Conservation (phyloP, 768 basidiomycete species). For the Strobilomyces confusus region DNA sequence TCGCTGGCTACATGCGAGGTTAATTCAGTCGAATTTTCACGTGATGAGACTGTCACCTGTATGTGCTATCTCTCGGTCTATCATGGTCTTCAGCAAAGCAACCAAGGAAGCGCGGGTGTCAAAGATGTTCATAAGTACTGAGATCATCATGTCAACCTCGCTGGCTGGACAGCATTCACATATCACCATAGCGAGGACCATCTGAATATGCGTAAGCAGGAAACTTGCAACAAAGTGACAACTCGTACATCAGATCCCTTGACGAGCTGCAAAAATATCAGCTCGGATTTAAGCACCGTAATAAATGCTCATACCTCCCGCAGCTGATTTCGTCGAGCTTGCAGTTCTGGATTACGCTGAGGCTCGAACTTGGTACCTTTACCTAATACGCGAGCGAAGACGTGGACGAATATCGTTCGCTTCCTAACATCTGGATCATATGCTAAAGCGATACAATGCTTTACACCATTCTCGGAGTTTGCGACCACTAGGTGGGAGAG, state of each 20-base stretch:
- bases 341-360: slow-evolving; percentile 46
- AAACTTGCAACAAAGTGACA: background rate
- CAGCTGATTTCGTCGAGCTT: slow-evolving; percentile 48
- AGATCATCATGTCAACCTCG: slow-evolving; percentile 82
- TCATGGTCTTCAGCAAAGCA: slow-evolving; percentile 73
- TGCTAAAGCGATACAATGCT: slow-evolving; percentile 78
- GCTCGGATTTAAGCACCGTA: background rate
- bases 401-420: slow-evolving; percentile 77
- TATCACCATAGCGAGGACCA: slow-evolving; percentile 78
- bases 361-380: slow-evolving; percentile 77
- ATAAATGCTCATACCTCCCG: slow-evolving; percentile 47
- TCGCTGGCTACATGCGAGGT: slow-evolving; percentile 57
- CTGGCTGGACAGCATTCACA: slow-evolving; percentile 78
- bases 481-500: slow-evolving; percentile 77
- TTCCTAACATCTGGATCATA: slow-evolving; percentile 69
- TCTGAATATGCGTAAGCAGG: slow-evolving; percentile 37
- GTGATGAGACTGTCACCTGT: slow-evolving; percentile 49
- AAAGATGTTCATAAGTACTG: slow-evolving; percentile 82
- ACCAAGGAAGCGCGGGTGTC: slow-evolving; percentile 72
- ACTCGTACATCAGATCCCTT: slow-evolving; percentile 65
- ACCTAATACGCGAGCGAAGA: slow-evolving; percentile 76
- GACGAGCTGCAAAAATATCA: slow-evolving; percentile 50
- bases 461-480: slow-evolving; percentile 85
- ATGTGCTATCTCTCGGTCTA: slow-evolving; percentile 77
- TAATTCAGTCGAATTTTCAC: background rate